Evolutionary conservation across 2,329 filamentous ascomycete genomes (phyloP).

Genomic region (Myriosclerotinia duriaeana): DNA sequence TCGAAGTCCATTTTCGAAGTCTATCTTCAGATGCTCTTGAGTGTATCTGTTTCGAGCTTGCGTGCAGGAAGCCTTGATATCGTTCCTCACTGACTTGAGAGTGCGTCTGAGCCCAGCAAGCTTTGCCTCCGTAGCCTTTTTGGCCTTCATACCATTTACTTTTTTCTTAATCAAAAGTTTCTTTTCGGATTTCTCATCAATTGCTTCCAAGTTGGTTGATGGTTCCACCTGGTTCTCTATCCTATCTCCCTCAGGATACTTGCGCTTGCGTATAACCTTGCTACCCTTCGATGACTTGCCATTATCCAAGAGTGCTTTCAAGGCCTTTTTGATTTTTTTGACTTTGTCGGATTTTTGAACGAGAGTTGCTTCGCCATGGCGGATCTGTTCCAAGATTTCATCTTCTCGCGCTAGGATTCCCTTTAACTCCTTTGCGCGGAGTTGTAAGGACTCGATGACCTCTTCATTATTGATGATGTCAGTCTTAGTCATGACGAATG

Average conservation of each 20-base stretch:
- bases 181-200: neutral
- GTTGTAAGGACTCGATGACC: neutral
- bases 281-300: neutral
- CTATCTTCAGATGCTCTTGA: neutral
- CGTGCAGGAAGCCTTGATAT: neutral
- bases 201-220: neutral
- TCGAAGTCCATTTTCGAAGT: constrained; percentile 8
- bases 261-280: neutral
- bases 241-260: neutral
- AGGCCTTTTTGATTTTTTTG: neutral
- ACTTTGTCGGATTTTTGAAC: neutral
- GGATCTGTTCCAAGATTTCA: neutral
- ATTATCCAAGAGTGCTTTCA: neutral
- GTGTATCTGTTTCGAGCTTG: neutral
- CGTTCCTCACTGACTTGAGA: neutral
- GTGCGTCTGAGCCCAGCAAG: neutral
- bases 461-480: constrained; percentile 7
- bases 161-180: neutral
- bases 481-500: constrained; percentile 9
- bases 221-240: neutral
- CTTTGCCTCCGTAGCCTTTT: neutral
- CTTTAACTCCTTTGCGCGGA: neutral
- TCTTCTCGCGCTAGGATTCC: neutral
- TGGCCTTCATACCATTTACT: neutral
- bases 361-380: neutral